phyloP scores from a whole-genome alignment of 2,329 filamentous ascomycete species.

The Cladosporium sp. region DNA sequence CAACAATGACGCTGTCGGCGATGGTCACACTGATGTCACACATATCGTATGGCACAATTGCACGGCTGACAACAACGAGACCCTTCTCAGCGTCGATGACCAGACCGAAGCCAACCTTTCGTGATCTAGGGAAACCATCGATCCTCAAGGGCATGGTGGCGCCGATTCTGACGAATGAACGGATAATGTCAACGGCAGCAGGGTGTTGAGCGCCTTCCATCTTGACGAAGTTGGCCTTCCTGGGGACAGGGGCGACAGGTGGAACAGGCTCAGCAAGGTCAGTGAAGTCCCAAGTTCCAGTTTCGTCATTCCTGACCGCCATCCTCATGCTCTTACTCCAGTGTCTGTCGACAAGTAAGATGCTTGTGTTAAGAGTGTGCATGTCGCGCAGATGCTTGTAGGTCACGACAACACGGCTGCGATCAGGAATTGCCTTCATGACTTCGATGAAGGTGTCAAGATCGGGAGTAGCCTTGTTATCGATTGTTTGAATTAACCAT shows the following conservation, averaged over 20 bases:
- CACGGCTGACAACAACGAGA: conserved; percentile 88
- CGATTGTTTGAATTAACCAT: conserved; percentile 90
- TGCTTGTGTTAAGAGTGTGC: conserved; percentile 89
- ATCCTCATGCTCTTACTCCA: conserved; percentile 96
- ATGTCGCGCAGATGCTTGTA: conserved; percentile 95
- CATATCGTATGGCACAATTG: conserved; percentile 92
- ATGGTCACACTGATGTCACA: conserved; percentile 97
- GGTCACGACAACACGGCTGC: conserved; percentile 83
- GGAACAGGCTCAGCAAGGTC: conserved; percentile 82
- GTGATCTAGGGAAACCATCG: conserved; percentile 93
- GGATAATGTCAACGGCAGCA: conserved; percentile 88
- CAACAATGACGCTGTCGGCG: conserved; percentile 91
- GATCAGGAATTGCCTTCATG: conserved; percentile 80
- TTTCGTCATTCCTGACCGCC: conserved; percentile 84
- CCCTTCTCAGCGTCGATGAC: conserved; percentile 98
- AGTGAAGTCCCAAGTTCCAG: conserved; percentile 91
- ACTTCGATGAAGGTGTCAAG: conserved; percentile 88
- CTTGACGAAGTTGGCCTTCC: conserved; percentile 87
- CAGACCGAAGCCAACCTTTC: conserved; percentile 92
- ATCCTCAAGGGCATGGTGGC: conserved; percentile 94
- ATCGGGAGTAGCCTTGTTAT: conserved; percentile 88
- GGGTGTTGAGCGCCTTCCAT: conserved; percentile 85
- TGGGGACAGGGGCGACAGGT: conserved; percentile 68
- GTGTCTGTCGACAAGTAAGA: conserved; percentile 90
- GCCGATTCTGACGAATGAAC: conserved; percentile 90